phyloP scores from a whole-genome alignment of 306 rosid genomes.

The Amphicarpaea edgeworthii region DNA sequence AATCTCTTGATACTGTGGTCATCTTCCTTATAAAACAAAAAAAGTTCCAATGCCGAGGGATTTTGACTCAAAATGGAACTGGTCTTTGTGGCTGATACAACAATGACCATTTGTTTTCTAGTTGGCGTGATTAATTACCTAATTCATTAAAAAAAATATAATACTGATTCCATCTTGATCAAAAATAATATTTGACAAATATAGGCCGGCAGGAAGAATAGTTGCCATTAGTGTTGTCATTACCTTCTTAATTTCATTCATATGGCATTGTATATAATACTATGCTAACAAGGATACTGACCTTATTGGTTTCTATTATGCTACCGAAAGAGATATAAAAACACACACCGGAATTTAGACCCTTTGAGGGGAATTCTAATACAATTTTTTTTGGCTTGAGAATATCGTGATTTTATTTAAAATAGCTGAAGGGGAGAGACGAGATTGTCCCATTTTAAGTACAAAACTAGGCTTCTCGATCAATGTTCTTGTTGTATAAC shows the following conservation, averaged over 20 bases:
- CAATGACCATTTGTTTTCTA: constrained; percentile 48
- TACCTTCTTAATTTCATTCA: constrained; percentile 47
- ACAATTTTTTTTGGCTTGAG: not conserved
- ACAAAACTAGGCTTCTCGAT: not conserved
- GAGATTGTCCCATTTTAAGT: not conserved
- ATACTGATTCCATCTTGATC: not conserved
- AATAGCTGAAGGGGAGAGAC: not conserved
- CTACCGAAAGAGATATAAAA: not conserved
- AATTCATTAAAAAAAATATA: constrained; percentile 8
- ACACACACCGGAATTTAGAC: not conserved
- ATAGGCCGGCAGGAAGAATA: constrained; percentile 57
- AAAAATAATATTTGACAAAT: constrained; percentile 42
- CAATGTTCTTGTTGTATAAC: not conserved
- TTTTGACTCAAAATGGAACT: constrained; percentile 48
- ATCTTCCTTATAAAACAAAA: too few relatives aligned
- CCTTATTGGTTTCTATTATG: not conserved
- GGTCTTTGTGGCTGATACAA: constrained; percentile 58
- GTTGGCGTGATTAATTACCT: constrained; percentile 31
- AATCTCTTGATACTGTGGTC: too few relatives aligned
- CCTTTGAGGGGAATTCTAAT: not conserved
- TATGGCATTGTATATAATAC: constrained; percentile 30
- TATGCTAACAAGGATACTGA: constrained; percentile 17
- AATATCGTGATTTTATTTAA: not conserved
- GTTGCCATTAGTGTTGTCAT: constrained; percentile 47
- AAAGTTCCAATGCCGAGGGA: constrained; percentile 29